Conservation (phyloP, 208 protist genomes). For the Leishmania lainsoni region DNA sequence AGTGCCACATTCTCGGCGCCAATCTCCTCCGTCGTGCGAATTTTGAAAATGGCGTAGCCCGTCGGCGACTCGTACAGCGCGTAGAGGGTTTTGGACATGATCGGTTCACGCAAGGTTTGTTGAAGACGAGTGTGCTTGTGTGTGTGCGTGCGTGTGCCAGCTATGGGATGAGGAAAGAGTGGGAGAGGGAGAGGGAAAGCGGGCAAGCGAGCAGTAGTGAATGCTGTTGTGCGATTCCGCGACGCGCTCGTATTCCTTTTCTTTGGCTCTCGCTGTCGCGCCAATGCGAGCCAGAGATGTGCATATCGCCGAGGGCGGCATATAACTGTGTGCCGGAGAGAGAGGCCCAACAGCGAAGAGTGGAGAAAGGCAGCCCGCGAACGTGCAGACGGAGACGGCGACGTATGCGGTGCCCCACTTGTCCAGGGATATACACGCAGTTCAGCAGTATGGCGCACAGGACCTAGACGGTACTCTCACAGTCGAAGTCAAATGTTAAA, state of each 20-base stretch:
- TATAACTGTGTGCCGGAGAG: neutral
- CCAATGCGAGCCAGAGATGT: neutral
- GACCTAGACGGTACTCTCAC: neutral
- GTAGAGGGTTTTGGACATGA: constrained; percentile 90
- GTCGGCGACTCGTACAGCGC: constrained; percentile 97
- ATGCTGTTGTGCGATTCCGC: neutral
- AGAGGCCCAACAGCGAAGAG: neutral
- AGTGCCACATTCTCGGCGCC: constrained; percentile 83
- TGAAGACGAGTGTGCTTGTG: constrained; percentile 3
- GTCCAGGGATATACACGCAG: neutral
- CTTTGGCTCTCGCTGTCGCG: neutral
- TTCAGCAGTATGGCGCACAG: neutral
- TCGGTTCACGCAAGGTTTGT: neutral
- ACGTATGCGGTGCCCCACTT: neutral
- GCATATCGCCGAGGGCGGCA: neutral
- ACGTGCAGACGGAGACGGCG: constrained; percentile 3
- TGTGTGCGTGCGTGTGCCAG: neutral
- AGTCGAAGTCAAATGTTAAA: neutral
- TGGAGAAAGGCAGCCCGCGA: constrained; percentile 3
- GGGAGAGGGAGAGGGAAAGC: neutral
- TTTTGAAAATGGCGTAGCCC: constrained; percentile 97
- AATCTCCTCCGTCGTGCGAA: constrained; percentile 94
- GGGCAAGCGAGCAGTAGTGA: neutral
- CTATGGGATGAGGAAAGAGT: neutral
- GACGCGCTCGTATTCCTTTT: neutral